Evolutionary conservation across 139 green algal genomes (phyloP), one percentile per base, ranked within the genome.

Genomic region (Chlamydomonas schloesseri): DNA sequence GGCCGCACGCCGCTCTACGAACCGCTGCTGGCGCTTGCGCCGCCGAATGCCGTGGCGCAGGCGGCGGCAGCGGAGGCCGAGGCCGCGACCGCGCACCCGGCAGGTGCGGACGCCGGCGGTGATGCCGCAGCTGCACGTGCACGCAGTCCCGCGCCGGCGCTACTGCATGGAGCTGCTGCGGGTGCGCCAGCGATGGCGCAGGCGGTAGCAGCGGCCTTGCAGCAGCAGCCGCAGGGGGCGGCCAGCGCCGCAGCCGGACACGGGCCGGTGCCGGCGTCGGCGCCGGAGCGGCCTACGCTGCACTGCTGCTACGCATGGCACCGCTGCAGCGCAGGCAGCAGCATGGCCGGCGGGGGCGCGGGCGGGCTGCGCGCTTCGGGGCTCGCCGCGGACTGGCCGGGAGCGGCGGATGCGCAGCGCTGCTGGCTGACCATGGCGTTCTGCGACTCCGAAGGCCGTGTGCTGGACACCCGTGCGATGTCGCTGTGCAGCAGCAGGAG

Each of bases 261-360:
- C 18, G 24, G 17, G 15, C 3, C 3, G 60, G 60, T 3, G 23
- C 24, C 11, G 1, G 60, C 60, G 26, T 34, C 24, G 33, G 13
- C 13, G 28, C 24, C 36, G 58, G 18, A 23, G 55, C 73, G 60
- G 10, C 76, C 76, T 2, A 62, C 62, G 78, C 68, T 84, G 78
- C 78, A 84, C 64, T 55, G 78, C 46, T 74, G 64, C 78, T 84
- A 84, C n/a, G 64, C 78, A 1, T 84, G 78, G 78, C 68, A 37
- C 28, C n/a, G 47, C 13, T 75, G 64, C 10, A 29, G 26, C 46
- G 21, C 42, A 15, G 26, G 36, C 31, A 21, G 37, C n/a, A 18
- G 34, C 57, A 28, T 57, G 57, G 36, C 11, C 53, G 14, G 53
- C 53, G 14, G 31, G 29, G 13, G 26, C 8, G 26, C 26, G 60